Evolutionary conservation across 2,329 filamentous ascomycete genomes (phyloP).

Genomic region (Fusarium sp.): DNA sequence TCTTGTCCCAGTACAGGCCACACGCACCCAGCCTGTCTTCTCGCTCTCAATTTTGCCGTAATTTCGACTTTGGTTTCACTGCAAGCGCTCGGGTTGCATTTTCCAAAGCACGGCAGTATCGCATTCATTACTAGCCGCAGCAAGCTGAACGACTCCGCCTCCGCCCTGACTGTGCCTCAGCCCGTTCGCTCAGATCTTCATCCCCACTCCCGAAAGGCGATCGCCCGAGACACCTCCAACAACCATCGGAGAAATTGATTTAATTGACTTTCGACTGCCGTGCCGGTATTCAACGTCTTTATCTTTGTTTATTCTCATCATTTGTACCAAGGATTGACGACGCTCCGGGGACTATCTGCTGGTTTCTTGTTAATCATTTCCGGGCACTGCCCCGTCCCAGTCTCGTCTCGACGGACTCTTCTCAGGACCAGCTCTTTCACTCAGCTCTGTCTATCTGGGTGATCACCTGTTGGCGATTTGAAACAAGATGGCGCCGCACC

Average conservation of each 20-base stretch:
- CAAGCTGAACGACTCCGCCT: slow-evolving; percentile 13
- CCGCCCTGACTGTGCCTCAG: slow-evolving; percentile 28
- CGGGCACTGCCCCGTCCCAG: slow-evolving; percentile 15
- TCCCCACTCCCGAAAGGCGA: slow-evolving; percentile 34
- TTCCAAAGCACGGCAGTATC: not conserved
- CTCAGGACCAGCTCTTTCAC: slow-evolving; percentile 1
- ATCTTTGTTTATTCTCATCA: not conserved
- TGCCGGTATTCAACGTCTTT: slow-evolving; percentile 8
- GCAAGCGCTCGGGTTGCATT: not conserved
- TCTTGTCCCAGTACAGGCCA: not conserved
- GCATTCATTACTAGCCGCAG: not conserved
- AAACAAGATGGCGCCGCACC: slow-evolving; percentile 43
- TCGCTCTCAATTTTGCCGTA: not conserved
- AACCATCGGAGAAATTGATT: slow-evolving; percentile 17
- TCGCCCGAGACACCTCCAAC: slow-evolving; percentile 36
- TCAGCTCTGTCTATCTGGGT: slow-evolving; percentile 1
- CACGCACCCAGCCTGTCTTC: not conserved
- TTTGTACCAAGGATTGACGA: not conserved
- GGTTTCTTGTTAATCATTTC: not conserved
- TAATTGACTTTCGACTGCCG: slow-evolving; percentile 21
- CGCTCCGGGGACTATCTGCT: not conserved
- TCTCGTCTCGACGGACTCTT: not conserved
- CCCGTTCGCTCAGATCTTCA: slow-evolving; percentile 31
- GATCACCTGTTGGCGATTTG: slow-evolving; percentile 17
- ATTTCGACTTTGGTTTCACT: not conserved